A percentile compares a stretch with the other conserved stretches of the same genome.
Evolutionary conservation across 208 protist genomes (phyloP).

Genomic region (Trypanosoma melophagium): DNA sequence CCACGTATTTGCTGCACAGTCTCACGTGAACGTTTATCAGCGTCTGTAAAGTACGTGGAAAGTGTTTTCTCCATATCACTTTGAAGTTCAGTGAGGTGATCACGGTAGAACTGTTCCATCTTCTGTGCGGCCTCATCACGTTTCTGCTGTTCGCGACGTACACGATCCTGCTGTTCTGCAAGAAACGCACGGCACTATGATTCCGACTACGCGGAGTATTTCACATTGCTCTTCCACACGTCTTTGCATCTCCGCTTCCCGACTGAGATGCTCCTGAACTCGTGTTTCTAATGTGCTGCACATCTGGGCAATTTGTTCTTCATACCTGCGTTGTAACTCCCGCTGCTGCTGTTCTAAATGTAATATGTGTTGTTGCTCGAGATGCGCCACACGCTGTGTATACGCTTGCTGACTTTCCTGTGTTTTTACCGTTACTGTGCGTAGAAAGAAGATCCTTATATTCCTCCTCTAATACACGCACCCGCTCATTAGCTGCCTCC

Average conservation of each 20-base stretch:
- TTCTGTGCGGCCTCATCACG: constrained; percentile 1
- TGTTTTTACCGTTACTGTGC: neutral
- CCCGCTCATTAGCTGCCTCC: constrained; percentile 4
- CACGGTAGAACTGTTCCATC: constrained; percentile 21
- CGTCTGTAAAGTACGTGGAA: constrained; percentile 13
- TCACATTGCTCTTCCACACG: constrained; percentile 28
- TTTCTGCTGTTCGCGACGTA: neutral
- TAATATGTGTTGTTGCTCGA: constrained; percentile 7
- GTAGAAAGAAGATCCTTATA: neutral
- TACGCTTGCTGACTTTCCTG: constrained; percentile 11
- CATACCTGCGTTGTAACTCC: constrained; percentile 33
- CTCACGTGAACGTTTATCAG: constrained; percentile 16
- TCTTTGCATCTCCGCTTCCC: constrained; percentile 29
- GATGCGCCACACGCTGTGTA: constrained; percentile 5
- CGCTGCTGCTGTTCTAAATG: constrained; percentile 13
- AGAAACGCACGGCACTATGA: constrained; percentile 22
- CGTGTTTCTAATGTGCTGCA: constrained; percentile 31
- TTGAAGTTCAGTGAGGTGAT: constrained; percentile 25
- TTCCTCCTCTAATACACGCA: constrained; percentile 18
- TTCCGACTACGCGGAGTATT: constrained; percentile 25
- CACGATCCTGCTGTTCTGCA: constrained; percentile 13
- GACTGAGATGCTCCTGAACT: constrained; percentile 20
- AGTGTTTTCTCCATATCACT: constrained; percentile 26
- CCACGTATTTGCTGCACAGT: neutral
- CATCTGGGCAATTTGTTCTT: constrained; percentile 30